Evolutionary conservation across 208 protist species (phyloP).

Genomic region (Trypanosoma congolense): DNA sequence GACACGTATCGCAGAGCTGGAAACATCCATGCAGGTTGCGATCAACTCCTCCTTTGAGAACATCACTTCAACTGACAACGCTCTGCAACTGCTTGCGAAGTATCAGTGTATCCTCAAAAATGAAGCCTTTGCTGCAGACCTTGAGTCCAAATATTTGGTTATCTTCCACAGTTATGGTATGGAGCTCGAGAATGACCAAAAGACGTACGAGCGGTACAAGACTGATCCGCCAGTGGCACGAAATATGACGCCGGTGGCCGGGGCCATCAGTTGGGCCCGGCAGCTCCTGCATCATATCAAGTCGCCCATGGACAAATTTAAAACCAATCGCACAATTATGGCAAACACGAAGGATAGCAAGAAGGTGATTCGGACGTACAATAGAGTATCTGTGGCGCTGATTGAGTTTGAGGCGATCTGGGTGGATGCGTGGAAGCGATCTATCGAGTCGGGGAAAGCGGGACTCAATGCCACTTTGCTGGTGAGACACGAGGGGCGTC

Average conservation of each 20-base stretch:
- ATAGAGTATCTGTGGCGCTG: slow-evolving; percentile 92
- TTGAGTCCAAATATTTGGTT: slow-evolving; percentile 94
- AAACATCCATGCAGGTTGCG: slow-evolving; percentile 92
- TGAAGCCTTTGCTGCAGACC: slow-evolving; percentile 88
- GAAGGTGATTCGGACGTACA: slow-evolving; percentile 96
- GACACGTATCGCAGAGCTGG: slow-evolving; percentile 89
- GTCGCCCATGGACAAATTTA: slow-evolving; percentile 95
- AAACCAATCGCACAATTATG: slow-evolving; percentile 92
- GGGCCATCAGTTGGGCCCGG: slow-evolving; percentile 93
- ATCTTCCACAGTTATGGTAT: slow-evolving; percentile 96
- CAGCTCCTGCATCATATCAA: slow-evolving; percentile 96
- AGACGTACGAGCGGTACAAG: slow-evolving; percentile 95
- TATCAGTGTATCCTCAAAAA: slow-evolving; percentile 92
- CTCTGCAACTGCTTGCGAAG: slow-evolving; percentile 89
- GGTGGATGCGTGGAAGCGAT: slow-evolving; percentile 94
- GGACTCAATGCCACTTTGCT: slow-evolving; percentile 95
- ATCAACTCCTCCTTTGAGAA: slow-evolving; percentile 96
- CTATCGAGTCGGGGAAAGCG: slow-evolving; percentile 89
- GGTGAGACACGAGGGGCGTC: slow-evolving; percentile 89
- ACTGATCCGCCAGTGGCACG: slow-evolving; percentile 90
- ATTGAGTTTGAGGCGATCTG: slow-evolving; percentile 96
- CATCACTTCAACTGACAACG: slow-evolving; percentile 92
- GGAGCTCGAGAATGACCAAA: slow-evolving; percentile 94
- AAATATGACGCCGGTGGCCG: slow-evolving; percentile 94
- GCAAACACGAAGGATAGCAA: slow-evolving; percentile 93